Evolutionary conservation across 768 basidiomycete species (phyloP).

Genomic region (Postia placenta): DNA sequence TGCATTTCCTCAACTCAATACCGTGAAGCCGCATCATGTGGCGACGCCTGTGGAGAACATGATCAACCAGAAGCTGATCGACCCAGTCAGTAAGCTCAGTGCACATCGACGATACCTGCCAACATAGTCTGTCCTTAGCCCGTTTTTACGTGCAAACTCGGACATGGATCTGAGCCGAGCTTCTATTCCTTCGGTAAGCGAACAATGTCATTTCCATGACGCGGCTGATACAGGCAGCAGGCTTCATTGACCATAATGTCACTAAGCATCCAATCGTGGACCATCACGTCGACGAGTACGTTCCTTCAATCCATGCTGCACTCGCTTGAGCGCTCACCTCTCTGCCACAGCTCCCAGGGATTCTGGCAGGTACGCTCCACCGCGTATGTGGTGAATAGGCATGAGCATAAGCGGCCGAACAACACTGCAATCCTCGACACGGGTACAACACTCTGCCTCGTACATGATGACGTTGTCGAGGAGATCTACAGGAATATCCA

Average conservation of each 20-base stretch:
- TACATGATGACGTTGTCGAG: conserved; percentile 27
- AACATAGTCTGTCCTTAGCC: conserved; percentile 12
- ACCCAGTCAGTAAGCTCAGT: conserved; percentile 12
- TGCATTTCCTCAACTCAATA: conserved; percentile 33
- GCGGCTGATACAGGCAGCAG: conserved; percentile 1
- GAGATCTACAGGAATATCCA: conserved; percentile 29
- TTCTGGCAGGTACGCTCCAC: conserved; percentile 33
- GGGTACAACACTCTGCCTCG: conserved; percentile 26
- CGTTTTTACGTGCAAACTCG: conserved; percentile 32
- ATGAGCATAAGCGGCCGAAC: conserved; percentile 20
- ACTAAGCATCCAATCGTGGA: conserved; percentile 23
- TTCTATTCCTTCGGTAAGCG: conserved; percentile 34
- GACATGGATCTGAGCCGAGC: conserved; percentile 28
- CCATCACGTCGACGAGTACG: conserved; percentile 22
- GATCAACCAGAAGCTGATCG: conserved; percentile 29
- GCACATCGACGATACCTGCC: background rate
- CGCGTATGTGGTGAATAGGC: conserved; percentile 20
- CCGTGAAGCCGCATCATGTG: conserved; percentile 28
- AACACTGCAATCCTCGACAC: conserved; percentile 35
- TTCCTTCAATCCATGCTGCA: conserved; percentile 6
- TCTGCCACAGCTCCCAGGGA: conserved; percentile 26
- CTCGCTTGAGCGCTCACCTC: conserved; percentile 2
- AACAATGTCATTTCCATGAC: background rate
- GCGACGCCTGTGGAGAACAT: conserved; percentile 35
- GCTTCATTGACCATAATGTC: conserved; percentile 28